Evolutionary conservation across 768 basidiomycete genomes (phyloP), one percentile per base, ranked within the genome.

Genomic region (Kwoniella shandongensis): DNA sequence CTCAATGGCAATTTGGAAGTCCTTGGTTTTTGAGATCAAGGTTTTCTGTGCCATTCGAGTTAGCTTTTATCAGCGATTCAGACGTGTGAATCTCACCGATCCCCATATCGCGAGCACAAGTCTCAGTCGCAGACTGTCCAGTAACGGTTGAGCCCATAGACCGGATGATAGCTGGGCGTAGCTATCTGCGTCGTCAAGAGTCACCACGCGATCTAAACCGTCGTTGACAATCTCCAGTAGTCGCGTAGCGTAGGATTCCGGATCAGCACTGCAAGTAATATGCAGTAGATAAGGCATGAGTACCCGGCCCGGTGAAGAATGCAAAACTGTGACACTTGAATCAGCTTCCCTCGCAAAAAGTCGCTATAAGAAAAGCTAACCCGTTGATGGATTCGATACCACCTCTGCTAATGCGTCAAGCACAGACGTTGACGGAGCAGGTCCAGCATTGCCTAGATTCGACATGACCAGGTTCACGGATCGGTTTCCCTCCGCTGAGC

Each of bases 211-310:
- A 7, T 26, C 30, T 29, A 17, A 2, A n/a, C 36, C 32, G 59
- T 45, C 42, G 29, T 4, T 23, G 48, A 25, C 44, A 35, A 38
- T 26, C 23, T 20, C 26, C n/a, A 63, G 46, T 6, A 58, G 20
- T 20, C 35, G 29, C 8, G 38, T n/a, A 4, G 1, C 20, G 13
- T 27, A 30, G 13, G 27, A 17, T 15, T 36, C 22, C 2, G 51
- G 40, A 7, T 51, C 47, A 5, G 32, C 25, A 13, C 40, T 18
- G 17, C 42, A 32, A 17, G 47, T 32, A 5, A 63, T 63, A n/a
- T 57, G 51, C 12, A 65, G 25, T 11, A 65, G 35, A 38, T 55
- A 58, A 2, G 69, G 66, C 23, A 64, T 38, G 13, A 68, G 51
- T 7, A 55, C 27, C 32, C 57, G 60, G 12, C 54, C 36, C 1